phyloP scores from a whole-genome alignment of 345 rosid species.

The Populus tremula region DNA sequence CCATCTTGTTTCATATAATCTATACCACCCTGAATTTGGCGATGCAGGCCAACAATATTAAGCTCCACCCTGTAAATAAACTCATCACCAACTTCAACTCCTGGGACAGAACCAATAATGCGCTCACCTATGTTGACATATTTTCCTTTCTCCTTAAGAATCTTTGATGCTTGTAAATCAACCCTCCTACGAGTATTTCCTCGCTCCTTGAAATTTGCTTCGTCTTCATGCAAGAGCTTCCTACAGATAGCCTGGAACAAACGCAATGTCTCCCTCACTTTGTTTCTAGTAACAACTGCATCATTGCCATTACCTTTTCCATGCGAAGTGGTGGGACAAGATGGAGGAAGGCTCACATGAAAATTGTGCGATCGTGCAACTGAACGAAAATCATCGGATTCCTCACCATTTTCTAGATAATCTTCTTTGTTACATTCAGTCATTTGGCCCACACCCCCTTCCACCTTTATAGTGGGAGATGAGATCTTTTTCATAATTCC shows the following conservation, averaged over 20 bases:
- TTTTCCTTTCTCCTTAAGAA: slow-evolving; percentile 54
- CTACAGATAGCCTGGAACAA: slow-evolving; percentile 65
- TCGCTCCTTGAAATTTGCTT: slow-evolving; percentile 43
- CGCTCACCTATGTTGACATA: slow-evolving; percentile 38
- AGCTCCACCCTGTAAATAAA: slow-evolving; percentile 78
- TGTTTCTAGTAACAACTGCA: slow-evolving; percentile 40
- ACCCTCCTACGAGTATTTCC: slow-evolving; percentile 37
- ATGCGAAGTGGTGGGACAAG: slow-evolving; percentile 24
- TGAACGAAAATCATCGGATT: slow-evolving; percentile 6
- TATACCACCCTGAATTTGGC: slow-evolving; percentile 63
- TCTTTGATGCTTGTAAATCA: slow-evolving; percentile 54
- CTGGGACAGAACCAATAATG: slow-evolving; percentile 72
- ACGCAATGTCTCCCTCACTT: slow-evolving; percentile 78
- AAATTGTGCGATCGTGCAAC: slow-evolving; percentile 18
- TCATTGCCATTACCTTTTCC: slow-evolving; percentile 22
- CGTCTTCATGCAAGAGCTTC: slow-evolving; percentile 70
- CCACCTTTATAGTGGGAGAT: slow-evolving; percentile 7
- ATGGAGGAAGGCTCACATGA: slow-evolving; percentile 53
- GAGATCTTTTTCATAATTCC: slow-evolving; percentile 18
- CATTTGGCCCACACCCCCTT: slow-evolving; percentile 9
- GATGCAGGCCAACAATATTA: slow-evolving; percentile 71
- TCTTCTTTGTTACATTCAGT: slow-evolving; percentile 11
- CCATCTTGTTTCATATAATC: slow-evolving; percentile 51
- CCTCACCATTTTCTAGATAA: slow-evolving; percentile 16
- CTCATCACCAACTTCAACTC: slow-evolving; percentile 77